Evolutionary conservation across 2,329 filamentous ascomycete genomes (phyloP).

Genomic region (Rutstroemia sp.): DNA sequence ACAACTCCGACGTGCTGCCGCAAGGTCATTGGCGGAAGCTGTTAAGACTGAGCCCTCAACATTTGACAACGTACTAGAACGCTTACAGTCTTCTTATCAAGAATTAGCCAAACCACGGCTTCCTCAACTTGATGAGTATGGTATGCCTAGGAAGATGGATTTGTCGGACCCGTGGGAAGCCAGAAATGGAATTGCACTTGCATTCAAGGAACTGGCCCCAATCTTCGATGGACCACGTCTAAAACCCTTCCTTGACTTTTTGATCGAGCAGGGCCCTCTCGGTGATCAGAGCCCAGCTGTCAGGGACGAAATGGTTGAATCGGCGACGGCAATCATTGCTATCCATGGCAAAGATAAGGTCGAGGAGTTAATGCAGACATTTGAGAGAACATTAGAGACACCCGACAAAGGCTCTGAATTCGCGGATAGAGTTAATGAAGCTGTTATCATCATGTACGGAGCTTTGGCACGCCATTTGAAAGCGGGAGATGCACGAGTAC

Average conservation of each 20-base stretch:
- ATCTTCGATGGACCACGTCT: constrained; percentile 62
- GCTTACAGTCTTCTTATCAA: constrained; percentile 63
- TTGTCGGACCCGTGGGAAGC: constrained; percentile 85
- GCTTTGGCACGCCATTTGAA: constrained; percentile 83
- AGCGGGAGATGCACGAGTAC: constrained; percentile 77
- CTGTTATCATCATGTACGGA: constrained; percentile 95
- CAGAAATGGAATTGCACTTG: constrained; percentile 79
- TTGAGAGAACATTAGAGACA: constrained; percentile 80
- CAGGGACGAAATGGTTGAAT: constrained; percentile 84
- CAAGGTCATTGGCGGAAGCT: constrained; percentile 71
- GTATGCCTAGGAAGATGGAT: constrained; percentile 88
- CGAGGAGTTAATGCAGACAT: constrained; percentile 84
- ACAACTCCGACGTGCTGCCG: constrained; percentile 76
- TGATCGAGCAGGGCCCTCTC: constrained; percentile 82
- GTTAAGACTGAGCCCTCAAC: constrained; percentile 52
- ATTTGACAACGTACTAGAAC: constrained; percentile 54
- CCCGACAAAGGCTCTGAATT: constrained; percentile 75
- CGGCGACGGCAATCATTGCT: constrained; percentile 74
- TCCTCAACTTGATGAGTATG: constrained; percentile 83
- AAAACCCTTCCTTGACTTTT: constrained; percentile 72
- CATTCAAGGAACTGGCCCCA: constrained; percentile 74
- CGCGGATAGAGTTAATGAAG: constrained; percentile 88
- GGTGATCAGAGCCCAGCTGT: constrained; percentile 73
- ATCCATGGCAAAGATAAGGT: constrained; percentile 74
- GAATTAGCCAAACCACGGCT: constrained; percentile 76